phyloP scores from a whole-genome alignment of 345 rosid species.

The Brassica napus region Da-Ae NC_063444.1:37954001-37954500 shows the following conservation, averaged over 20 bases:
- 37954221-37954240: conserved; percentile 78
- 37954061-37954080: conserved; percentile 63
- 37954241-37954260: conserved; percentile 76
- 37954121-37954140: conserved; percentile 73
- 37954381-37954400: conserved; percentile 78
- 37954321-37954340: background rate
- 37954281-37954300: background rate
- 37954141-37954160: conserved; percentile 92
- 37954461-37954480: background rate
- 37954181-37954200: conserved; percentile 74
- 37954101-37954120: conserved; percentile 73
- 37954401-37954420: conserved; percentile 64
- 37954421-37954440: conserved; percentile 25
- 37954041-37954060: conserved; percentile 52
- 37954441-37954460: conserved; percentile 7
- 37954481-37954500: background rate
- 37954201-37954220: conserved; percentile 96
- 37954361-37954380: conserved; percentile 68
- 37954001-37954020: conserved; percentile 50
- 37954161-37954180: conserved; percentile 74
- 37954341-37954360: conserved; percentile 78
- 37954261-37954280: conserved; percentile 42
- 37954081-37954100: conserved; percentile 69
- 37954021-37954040: conserved; percentile 57
- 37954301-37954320: background rate